Base-by-base conservation (phyloP, 2,329 filamentous ascomycete genomes). In the Fusarium veterinarium region DNA sequence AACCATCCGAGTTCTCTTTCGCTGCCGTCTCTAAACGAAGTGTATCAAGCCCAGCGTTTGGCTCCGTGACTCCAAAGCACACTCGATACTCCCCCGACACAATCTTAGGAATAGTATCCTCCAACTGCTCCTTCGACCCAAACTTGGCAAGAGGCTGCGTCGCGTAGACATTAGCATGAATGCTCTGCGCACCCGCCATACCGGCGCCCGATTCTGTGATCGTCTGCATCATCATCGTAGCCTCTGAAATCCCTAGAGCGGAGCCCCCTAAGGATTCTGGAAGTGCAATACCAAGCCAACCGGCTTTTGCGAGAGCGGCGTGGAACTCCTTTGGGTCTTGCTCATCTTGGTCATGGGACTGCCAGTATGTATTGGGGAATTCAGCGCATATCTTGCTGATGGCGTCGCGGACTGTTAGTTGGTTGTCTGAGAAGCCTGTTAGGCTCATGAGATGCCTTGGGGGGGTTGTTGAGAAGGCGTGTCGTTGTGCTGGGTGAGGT, bases 51-150 rank as follows among this genome's bases (percentile, higher is more conserved):
- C 94, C 93, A 1, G 92, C 91, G 71, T 95, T 91, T 0, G 93
- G 93, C 79, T 95, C 93, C n/a, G 93, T 95, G 4, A 96, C 93
- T 17, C 93, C 93, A 73, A 96, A 96, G 77, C 93, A 96, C 0
- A 90, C 90, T 60, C 93, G 85, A 87, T 87, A 92, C 72, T 90
- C 86, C 5, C 93, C 93, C 11, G 87, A 87, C 42, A 96, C 91
- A 64, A 96, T 90, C 56, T 89, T 90, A 0, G 92, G 90, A 14
- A 96, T 86, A 33, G 90, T 92, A 8, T 84, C 83, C 60, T 89
- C 81, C 6, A 91, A 82, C 81, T 95, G 93, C 58, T 89, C 86
- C 9, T 85, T 79, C 0, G 89, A 91, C 2, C 91, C 93, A 73
- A 95, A 95, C 74, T 88, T 91, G 4, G 92, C 91, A 6, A 96